Evolutionary conservation across 495 filamentous ascomycete genomes (phyloP), one percentile per base, ranked within the genome.

Genomic region (Aspergillus asperescens): DNA sequence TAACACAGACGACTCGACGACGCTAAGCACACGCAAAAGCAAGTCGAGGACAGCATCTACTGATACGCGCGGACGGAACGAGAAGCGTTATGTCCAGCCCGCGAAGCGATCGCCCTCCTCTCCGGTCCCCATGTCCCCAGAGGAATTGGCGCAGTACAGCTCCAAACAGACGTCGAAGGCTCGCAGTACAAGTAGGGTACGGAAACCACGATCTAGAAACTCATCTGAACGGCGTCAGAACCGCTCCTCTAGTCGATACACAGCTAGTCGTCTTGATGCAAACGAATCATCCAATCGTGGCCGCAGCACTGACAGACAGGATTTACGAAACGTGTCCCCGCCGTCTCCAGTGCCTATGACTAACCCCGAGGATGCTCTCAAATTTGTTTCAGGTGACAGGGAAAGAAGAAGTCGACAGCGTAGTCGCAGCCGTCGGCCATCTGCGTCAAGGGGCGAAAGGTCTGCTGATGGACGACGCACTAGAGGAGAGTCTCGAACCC

Each of bases 91-190:
- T 55, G 87, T 89, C 55, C 86, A 83, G 32, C 85, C 90, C 24
- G 86, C 88, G 6, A 94, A 95, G 62, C 78, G 88, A 5, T 95
- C 90, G 5, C 90, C 90, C 4, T 92, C 88, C 37, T 95, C 90
- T 8, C 90, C 90, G 0, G 81, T 94, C 10, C 88, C 89, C 15
- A 95, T 96, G 90, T 91, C 89, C 1, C 88, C 89, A 0, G 88
- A 95, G 57, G 88, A 93, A 52, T 58, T 87, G 57, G 80, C 81
- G 59, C 79, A 75, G 29, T 73, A 78, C 43, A 77, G 68, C 0
- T 73, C 70, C 1, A 74, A 74, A 39, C 44, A 70, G 1, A 58
- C 67, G 2, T 76, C 77, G 1, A 68, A 67, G 10, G 53, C 62
- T 15, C 62, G 71, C 7, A 75, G 69, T 52, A 56, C 62, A 5